Base-by-base conservation (phyloP, 306 rosid genomes). In the Fragaria nilgerrensis region DNA sequence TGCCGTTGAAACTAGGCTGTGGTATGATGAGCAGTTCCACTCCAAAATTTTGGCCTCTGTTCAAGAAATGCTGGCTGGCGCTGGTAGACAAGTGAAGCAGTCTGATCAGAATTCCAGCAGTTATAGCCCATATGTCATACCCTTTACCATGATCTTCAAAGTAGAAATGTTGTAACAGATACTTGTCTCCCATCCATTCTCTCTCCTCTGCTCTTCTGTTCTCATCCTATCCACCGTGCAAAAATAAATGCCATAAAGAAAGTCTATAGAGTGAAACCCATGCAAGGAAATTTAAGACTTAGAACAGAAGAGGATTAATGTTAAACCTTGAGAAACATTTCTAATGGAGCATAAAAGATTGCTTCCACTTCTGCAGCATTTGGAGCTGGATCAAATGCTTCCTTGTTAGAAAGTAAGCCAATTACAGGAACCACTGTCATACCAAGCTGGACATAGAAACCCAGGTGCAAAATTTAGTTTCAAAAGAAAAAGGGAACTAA, bases 261-360 rank as follows among this genome's bases (percentile, higher is more conserved):
- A 72, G 56, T 36, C 34, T 80, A 16, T 15, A 68, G 59, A 67
- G 45, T 61, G 27, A 45, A 23, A 50, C 34, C 48, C 56, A 56
- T 36, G 48, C 62, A 70, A 72, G 27, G 5, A 68, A 29, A 43
- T 20, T 9, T 76, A 64, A 70, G 70, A 63, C 36, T n/a, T 11
- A 5, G 45, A 80, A 20, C 41, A 83, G 58, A 77, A 78, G 5
- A 3, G 9, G n/a, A 52, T 39, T 17, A 14, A 23, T 36, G 63
- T 41, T 37, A n/a, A 68, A 93, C 98, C 98, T 92, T 87, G 76
- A 92, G 97, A 85, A 92, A 92, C 97, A 94, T 86, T 80, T 89
- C 96, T 77, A 94, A 82, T 3, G 98, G 98, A 78, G 77, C 96
- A 81, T 94, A 88, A 59, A 94, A 94, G 77, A 94, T 48, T 43